These are phyloP conservation scores for Erucastrum elatum DNA, from an alignment of 345 rosid species.

Conservation along the genomic window DNA sequence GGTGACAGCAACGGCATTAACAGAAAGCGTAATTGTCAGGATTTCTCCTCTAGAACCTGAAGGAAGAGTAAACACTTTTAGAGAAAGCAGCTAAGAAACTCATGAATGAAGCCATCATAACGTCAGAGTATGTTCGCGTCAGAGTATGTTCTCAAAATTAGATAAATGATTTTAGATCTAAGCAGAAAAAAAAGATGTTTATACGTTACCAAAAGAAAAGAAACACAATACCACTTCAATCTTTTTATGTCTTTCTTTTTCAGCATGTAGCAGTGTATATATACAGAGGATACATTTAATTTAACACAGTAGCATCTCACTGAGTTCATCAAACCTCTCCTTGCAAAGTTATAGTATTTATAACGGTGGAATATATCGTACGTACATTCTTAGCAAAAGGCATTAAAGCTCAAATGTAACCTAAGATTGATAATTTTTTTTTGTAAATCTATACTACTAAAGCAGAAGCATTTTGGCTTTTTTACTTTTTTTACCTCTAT, in stretches of 20 bases:
- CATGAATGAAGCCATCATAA: background rate
- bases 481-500: no score
- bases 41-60: slow-evolving; percentile 46
- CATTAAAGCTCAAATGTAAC: no score
- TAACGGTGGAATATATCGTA: no score
- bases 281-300: no score
- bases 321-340: background rate
- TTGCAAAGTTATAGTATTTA: no score
- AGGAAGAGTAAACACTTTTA: slow-evolving; percentile 31
- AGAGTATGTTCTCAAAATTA: background rate
- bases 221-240: no score
- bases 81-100: slow-evolving; percentile 18
- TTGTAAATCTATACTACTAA: no score
- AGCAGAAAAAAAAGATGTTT: slow-evolving; percentile 6
- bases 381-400: no score
- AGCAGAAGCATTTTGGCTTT: no score
- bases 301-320: background rate
- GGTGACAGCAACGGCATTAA: background rate
- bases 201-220: slow-evolving; percentile 2
- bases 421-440: no score
- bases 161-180: slow-evolving; percentile 11
- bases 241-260: no score
- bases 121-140: background rate
- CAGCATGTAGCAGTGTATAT: no score
- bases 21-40: slow-evolving; percentile 27